Evolutionary conservation across 2,329 filamentous ascomycete genomes (phyloP).

Genomic region (Penicillium paneum): DNA sequence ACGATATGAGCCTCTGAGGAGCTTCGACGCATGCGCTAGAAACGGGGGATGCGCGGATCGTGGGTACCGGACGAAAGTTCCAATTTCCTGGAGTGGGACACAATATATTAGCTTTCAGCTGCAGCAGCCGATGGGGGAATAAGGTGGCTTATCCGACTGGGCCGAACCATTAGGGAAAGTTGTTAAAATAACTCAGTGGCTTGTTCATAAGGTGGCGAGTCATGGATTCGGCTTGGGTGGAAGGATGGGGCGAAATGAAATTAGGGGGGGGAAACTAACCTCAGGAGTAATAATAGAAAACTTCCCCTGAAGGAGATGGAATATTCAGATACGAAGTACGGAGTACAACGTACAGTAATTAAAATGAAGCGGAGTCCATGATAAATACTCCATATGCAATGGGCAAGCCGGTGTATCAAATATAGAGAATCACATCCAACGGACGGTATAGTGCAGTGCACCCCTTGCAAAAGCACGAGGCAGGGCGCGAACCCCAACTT

Average conservation of each 20-base stretch:
- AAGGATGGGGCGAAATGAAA: slow-evolving; percentile 1
- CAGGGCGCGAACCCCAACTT: slow-evolving; percentile 15
- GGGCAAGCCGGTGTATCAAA: not conserved
- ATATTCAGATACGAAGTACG: not conserved
- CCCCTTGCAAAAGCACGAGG: slow-evolving; percentile 17
- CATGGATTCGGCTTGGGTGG: not conserved
- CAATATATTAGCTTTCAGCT: slow-evolving; percentile 13
- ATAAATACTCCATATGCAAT: not conserved
- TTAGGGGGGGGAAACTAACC: not conserved
- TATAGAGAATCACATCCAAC: not conserved
- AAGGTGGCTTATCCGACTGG: slow-evolving; percentile 14
- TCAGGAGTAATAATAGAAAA: slow-evolving; percentile 3
- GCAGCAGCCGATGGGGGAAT: slow-evolving; percentile 9
- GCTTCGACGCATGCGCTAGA: slow-evolving; percentile 19
- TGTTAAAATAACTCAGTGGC: not conserved
- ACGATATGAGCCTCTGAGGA: slow-evolving; percentile 7
- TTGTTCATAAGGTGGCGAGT: not conserved
- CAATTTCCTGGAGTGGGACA: slow-evolving; percentile 21
- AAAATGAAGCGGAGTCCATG: not conserved
- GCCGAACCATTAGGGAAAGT: slow-evolving; percentile 10
- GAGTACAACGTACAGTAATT: slow-evolving; percentile 2
- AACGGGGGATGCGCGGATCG: slow-evolving; percentile 26
- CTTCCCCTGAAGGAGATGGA: not conserved
- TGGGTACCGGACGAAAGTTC: slow-evolving; percentile 18
- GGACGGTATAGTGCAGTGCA: not conserved